Conservation (phyloP, 177 flowering plant species). For the Vitis hybrid region DNA sequence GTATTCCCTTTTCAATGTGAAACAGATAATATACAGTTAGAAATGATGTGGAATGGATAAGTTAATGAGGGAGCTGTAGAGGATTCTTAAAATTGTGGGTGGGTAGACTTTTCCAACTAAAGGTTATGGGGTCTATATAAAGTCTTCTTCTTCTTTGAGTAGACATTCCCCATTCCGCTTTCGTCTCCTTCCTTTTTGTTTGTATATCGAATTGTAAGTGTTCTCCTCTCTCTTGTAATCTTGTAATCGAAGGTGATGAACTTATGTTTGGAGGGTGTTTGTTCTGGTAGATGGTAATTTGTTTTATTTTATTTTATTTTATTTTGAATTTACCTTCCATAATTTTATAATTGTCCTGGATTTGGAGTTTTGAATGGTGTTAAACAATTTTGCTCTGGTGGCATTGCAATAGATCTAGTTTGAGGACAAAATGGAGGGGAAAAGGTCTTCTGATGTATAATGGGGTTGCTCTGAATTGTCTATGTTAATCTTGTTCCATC, state of each 20-base stretch:
- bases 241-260: neutral
- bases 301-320: neutral
- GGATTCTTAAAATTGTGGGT: neutral
- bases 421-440: no score
- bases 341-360: neutral
- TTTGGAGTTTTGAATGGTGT: neutral
- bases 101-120: neutral
- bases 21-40: no score
- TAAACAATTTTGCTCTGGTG: neutral
- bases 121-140: neutral
- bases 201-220: slow-evolving; percentile 1
- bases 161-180: slow-evolving; percentile 1
- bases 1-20: no score
- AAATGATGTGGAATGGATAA: neutral
- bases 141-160: neutral
- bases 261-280: neutral
- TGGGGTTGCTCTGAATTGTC: no score
- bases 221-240: slow-evolving; percentile 4
- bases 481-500: no score
- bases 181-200: slow-evolving; percentile 1
- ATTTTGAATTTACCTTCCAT: neutral
- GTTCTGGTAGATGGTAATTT: neutral
- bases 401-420: no score
- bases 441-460: no score
- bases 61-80: slow-evolving; percentile 5